Base-by-base conservation (phyloP, 2,329 filamentous ascomycete genomes). In the Venturia asperata region DNA sequence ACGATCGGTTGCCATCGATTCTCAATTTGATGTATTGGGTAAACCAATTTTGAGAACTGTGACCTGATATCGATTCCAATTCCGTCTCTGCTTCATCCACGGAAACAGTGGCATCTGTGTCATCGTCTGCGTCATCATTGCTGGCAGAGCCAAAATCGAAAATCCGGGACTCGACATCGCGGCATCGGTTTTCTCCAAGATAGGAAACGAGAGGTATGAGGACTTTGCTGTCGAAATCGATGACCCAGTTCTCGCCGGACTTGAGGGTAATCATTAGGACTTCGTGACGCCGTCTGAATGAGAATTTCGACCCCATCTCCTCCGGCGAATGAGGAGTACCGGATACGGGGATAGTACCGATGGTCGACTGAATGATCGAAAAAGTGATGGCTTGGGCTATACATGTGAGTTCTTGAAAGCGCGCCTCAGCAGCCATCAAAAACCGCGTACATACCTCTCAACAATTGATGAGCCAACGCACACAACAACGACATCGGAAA, bases 201-300 rank as follows among this genome's bases (percentile, higher is more conserved):
- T 27, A 52, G 13, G 47, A 21, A 21, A 15, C 47, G 11, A 52
- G 21, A 21, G 47, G 47, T 11, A 27, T 52, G 11, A 52, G 21
- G 10, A 52, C 24, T 52, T 52, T 52, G 5, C 11, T 52, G 13
- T 30, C 13, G 21, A 52, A 52, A 27, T 52, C 47, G 9, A 52
- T 52, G 21, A 52, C 47, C 47, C 47, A 52, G 47, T 52, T 52
- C 24, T 52, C 47, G 47, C 47, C 47, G 11, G 47, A 52, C 27
- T 52, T 52, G 47, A 52, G 47, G 47, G 47, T 52, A 10, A 52
- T 52, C 47, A 52, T 52, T 3, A 52, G 47, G 47, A 52, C 21
- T 52, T 52, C 21, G 24, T 52, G 47, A 10, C 47, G 47, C 13
- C 47, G 47, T 27, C 15, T 10, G 47, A 41, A 11, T 41, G 3